Percentiles rank a stretch among this genome's conserved stretches.
Evolutionary conservation across 768 basidiomycete genomes (phyloP).

Genomic region (Russula sp.): DNA sequence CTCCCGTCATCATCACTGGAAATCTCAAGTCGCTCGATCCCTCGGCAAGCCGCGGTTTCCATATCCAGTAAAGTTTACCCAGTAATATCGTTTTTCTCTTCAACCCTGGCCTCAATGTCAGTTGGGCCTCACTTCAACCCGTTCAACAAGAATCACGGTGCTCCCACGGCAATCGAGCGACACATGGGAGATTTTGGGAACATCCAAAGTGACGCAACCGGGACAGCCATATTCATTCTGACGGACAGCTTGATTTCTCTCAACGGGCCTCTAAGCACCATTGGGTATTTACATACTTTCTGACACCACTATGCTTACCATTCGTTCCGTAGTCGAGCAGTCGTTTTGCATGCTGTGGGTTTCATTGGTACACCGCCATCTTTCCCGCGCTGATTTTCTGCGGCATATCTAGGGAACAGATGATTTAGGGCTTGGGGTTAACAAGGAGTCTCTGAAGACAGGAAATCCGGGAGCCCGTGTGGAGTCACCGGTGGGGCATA

Average conservation of each 20-base stretch:
- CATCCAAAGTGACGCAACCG: conserved; percentile 53
- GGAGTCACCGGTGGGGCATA: conserved; percentile 60
- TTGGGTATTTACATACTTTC: conserved; percentile 53
- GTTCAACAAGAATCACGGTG: conserved; percentile 57
- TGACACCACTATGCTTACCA: background rate
- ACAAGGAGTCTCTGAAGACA: conserved; percentile 67
- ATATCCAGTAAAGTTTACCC: conserved; percentile 24
- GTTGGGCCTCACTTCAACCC: conserved; percentile 80
- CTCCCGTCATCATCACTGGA: conserved; percentile 57
- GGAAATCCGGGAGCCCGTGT: conserved; percentile 77
- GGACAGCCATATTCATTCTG: conserved; percentile 52
- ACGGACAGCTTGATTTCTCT: conserved; percentile 58
- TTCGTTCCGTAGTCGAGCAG: conserved; percentile 44
- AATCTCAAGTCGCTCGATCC: conserved; percentile 51
- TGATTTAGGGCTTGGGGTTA: conserved; percentile 70
- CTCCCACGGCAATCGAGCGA: conserved; percentile 45
- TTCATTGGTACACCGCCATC: conserved; percentile 2
- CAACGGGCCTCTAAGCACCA: conserved; percentile 58
- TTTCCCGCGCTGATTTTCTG: background rate
- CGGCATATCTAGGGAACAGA: conserved; percentile 52
- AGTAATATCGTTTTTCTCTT: too few species aligned
- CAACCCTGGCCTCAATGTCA: conserved; percentile 31
- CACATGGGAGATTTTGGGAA: conserved; percentile 80
- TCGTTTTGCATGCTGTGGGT: conserved; percentile 68
- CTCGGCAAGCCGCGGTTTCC: conserved; percentile 6